Conservation (phyloP, 202 grass and related monocot genomes). For the Saccharum hybrid region DNA sequence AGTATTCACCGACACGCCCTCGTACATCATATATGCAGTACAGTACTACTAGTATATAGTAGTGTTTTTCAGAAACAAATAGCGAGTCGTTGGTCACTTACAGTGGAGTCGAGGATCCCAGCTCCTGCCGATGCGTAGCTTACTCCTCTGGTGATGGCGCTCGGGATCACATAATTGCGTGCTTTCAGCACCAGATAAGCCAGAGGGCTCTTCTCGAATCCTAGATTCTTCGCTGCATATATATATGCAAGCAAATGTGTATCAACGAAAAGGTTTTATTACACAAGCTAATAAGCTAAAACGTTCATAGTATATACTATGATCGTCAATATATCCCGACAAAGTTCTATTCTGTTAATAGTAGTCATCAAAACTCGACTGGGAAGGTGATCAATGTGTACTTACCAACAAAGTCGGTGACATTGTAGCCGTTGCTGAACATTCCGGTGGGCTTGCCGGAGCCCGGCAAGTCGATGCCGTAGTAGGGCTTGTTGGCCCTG, state of each 20-base stretch:
- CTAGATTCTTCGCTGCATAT: constrained; percentile 33
- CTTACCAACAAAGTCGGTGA: constrained; percentile 47
- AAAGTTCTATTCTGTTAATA: no score
- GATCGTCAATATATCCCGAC: no score
- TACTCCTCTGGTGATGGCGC: constrained; percentile 27
- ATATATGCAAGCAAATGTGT: background rate
- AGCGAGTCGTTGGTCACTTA: background rate
- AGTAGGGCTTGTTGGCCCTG: constrained; percentile 22
- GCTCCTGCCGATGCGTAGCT: constrained; percentile 60
- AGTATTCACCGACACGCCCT: no score
- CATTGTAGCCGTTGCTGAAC: constrained; percentile 66
- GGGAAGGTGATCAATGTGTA: no score
- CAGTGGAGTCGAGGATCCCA: constrained; percentile 54
- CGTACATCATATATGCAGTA: no score
- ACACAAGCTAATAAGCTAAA: no score
- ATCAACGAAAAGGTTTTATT: no score
- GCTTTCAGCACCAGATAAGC: constrained; percentile 33
- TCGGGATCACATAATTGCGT: background rate
- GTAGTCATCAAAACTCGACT: no score
- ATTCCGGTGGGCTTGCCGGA: constrained; percentile 51
- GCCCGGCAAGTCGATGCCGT: constrained; percentile 43
- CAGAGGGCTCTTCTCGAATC: constrained; percentile 43
- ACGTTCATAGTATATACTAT: no score
- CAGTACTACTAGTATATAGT: no score
- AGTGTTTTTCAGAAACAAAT: no score